Base-by-base conservation (phyloP, 2,329 filamentous ascomycete species). In the Apiospora phragmitis region DNA sequence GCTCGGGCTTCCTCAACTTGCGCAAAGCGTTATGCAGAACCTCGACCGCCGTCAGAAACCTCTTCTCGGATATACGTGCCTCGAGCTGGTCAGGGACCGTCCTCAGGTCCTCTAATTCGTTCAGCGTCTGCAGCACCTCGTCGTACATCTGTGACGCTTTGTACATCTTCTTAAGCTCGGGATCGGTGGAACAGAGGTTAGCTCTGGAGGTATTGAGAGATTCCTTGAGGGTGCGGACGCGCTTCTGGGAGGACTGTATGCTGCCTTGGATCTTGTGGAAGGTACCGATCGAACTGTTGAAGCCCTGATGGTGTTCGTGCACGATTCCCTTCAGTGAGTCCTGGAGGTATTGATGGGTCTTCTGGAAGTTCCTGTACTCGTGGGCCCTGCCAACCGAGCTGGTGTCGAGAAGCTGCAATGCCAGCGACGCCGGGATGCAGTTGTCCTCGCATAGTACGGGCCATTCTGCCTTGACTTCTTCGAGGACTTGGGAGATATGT, bases 261-360 rank as follows among this genome's bases (percentile, higher is more conserved):
- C 94, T 97, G 68, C 91, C 90, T 81, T 99, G 96, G 72, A 99
- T 99, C 82, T 97, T 98, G 85, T 99, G 97, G 79, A 98, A 99
- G 26, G 95, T 98, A 81, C 95, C 96, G 73, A 99, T 98, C 68
- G 95, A 98, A 81, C 94, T 97, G 83, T 98, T 99, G 87, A 99
- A 99, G 65, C 96, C 97, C 81, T 99, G 96, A 79, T 99, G 95
- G 79, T 99, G 95, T 83, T 99, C 95, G 81, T 99, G 97, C 35
- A 99, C 96, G 76, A 99, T 97, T 43, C 91, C 91, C 81, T 97
- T 98, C 70, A 99, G 86, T 12, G 95, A 95, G 76, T 92, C 92
- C 79, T 99, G 95, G n/a, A 99, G 89, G 79, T 96, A 94, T 74
- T 90, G 87, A 80, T 98, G 94, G 65, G 94, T 94, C 74, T 92